Evolutionary conservation across 129 eudicot species (phyloP).

Genomic region (Pulicaria dysenterica): DNA sequence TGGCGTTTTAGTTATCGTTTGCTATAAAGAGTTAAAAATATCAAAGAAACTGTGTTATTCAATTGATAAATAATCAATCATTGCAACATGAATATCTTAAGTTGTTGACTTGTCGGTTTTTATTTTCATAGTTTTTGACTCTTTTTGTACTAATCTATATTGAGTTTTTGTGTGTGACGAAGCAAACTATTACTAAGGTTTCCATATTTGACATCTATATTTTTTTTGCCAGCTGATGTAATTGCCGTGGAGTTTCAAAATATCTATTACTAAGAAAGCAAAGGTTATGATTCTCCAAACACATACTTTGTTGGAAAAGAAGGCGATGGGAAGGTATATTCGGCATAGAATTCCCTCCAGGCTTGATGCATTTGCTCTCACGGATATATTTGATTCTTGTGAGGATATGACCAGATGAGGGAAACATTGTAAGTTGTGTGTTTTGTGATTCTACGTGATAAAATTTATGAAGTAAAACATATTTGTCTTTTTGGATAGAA

Average conservation of each 20-base stretch:
- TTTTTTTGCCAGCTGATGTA: constrained; percentile 64
- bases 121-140: no score
- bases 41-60: no score
- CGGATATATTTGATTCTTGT: constrained; percentile 45
- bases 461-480: background rate
- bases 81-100: no score
- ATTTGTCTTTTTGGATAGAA: constrained; percentile 39
- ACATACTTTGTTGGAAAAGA: constrained; percentile 90
- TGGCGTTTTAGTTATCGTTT: no score
- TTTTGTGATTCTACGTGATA: constrained; percentile 1
- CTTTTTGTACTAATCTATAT: no score
- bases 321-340: constrained; percentile 68
- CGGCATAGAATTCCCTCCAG: constrained; percentile 71
- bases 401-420: constrained; percentile 58
- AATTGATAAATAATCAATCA: no score
- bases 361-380: constrained; percentile 49
- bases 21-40: no score
- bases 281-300: constrained; percentile 54
- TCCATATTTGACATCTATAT: no score
- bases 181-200: no score
- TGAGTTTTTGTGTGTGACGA: no score
- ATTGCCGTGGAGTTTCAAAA: constrained; percentile 67
- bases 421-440: constrained; percentile 58
- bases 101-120: no score
- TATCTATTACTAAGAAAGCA: constrained; percentile 78